Conservation (phyloP, 345 rosid genomes). For the Salix suchowensis region DNA sequence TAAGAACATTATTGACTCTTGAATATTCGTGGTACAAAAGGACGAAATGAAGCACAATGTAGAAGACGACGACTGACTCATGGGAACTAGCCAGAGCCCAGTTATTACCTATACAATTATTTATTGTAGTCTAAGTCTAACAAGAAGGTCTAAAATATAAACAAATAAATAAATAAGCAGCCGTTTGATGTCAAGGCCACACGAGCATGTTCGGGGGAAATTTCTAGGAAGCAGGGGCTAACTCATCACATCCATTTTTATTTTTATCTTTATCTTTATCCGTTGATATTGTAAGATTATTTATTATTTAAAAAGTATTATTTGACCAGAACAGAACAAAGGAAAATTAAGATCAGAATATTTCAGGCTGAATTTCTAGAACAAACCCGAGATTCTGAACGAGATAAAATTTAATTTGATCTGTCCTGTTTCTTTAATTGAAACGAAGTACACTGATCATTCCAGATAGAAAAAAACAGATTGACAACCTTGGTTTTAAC, state of each 20-base stretch:
- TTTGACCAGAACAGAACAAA: too few relatives aligned
- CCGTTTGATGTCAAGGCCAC: background rate
- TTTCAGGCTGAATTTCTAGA: too few relatives aligned
- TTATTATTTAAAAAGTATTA: too few relatives aligned
- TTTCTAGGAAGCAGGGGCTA: background rate
- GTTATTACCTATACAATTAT: background rate
- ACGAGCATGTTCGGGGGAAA: background rate
- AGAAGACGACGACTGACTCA: background rate
- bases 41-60: background rate
- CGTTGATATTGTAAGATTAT: too few relatives aligned
- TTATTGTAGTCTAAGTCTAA: background rate
- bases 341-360: too few relatives aligned
- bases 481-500: too few relatives aligned
- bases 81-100: background rate
- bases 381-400: fast-evolving
- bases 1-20: too few relatives aligned
- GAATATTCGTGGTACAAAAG: background rate
- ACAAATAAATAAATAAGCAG: background rate
- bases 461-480: fast-evolving
- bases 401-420: too few relatives aligned
- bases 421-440: too few relatives aligned
- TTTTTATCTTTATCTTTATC: too few relatives aligned
- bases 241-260: background rate
- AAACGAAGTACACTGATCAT: too few relatives aligned
- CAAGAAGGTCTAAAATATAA: background rate